These are phyloP conservation scores for Nicotiana rustica DNA, from an alignment of 305 asterid genomes.

Conservation along the genomic window DNA sequence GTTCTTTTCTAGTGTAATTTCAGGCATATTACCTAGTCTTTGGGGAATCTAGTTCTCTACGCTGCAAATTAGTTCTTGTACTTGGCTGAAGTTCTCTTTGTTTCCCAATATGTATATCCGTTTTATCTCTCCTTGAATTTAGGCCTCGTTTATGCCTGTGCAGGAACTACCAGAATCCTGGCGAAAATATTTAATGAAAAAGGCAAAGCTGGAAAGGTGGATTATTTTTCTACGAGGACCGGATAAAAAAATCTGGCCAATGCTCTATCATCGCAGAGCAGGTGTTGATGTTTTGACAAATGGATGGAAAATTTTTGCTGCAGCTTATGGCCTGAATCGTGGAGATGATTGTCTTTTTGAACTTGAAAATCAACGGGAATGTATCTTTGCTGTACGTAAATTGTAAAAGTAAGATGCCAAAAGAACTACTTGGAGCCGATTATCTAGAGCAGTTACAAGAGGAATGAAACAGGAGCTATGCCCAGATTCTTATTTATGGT, in stretches of 20 bases:
- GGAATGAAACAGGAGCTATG: background rate
- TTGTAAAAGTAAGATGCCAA: constrained; percentile 20
- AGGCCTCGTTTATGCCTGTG: constrained; percentile 19
- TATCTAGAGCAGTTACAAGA: background rate
- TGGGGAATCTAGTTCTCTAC: background rate
- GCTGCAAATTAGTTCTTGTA: background rate
- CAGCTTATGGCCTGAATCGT: constrained; percentile 2
- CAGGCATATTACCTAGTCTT: background rate
- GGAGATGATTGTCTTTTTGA: constrained; percentile 36
- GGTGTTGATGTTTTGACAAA: constrained; percentile 26
- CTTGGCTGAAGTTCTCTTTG: background rate
- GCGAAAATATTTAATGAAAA: background rate
- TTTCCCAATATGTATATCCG: background rate
- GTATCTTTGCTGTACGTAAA: constrained; percentile 27
- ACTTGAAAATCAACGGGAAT: constrained; percentile 30
- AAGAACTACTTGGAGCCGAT: constrained; percentile 24
- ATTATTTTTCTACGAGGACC: constrained; percentile 28
- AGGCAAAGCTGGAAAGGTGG: background rate
- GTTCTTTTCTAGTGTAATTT: constrained; percentile 11
- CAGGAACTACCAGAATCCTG: constrained; percentile 38
- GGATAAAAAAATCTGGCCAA: constrained; percentile 37
- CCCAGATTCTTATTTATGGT: background rate
- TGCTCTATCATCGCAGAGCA: constrained; percentile 16
- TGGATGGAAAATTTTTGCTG: constrained; percentile 30
- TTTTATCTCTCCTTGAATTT: constrained; percentile 3